phyloP scores from a whole-genome alignment of 1,284 basidiomycete species.

The Pseudozyma pruni region DNA sequence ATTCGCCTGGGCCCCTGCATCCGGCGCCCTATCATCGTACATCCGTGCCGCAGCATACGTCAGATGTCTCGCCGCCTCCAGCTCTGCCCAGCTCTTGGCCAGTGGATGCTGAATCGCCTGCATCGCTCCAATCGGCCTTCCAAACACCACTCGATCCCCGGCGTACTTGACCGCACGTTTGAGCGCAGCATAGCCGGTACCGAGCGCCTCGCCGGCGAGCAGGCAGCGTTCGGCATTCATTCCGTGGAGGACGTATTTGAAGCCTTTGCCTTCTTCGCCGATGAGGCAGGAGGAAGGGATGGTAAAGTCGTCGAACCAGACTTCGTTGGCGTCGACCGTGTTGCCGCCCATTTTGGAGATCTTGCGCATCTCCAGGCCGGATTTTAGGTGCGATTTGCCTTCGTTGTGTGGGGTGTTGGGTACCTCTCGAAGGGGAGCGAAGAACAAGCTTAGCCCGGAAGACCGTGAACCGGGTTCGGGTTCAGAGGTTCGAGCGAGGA shows the following conservation, averaged over 20 bases:
- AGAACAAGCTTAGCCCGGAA: slow-evolving; percentile 58
- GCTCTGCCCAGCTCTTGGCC: slow-evolving; percentile 61
- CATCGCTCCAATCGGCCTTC: slow-evolving; percentile 63
- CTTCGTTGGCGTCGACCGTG: slow-evolving; percentile 68
- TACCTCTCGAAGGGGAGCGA: slow-evolving; percentile 39
- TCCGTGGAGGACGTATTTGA: slow-evolving; percentile 63
- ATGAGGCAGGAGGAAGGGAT: slow-evolving; percentile 62
- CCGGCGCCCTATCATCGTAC: slow-evolving; percentile 49
- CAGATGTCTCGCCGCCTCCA: slow-evolving; percentile 65
- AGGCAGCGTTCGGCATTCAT: slow-evolving; percentile 69
- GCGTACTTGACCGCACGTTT: slow-evolving; percentile 56
- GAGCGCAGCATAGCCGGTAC: slow-evolving; percentile 58
- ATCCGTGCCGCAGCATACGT: slow-evolving; percentile 62
- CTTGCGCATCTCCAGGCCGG: slow-evolving; percentile 61
- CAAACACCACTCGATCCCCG: slow-evolving; percentile 61
- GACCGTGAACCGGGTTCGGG: slow-evolving; percentile 47
- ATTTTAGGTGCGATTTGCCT: slow-evolving; percentile 16
- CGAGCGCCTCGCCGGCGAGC: slow-evolving; percentile 69
- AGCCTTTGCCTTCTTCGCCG: slow-evolving; percentile 69
- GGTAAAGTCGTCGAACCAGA: slow-evolving; percentile 67
- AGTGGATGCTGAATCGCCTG: slow-evolving; percentile 67
- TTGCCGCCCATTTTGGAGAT: slow-evolving; percentile 69
- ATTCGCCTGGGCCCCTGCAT: slow-evolving; percentile 65
- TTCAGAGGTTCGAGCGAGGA: slow-evolving; percentile 67
- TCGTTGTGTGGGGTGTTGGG: slow-evolving; percentile 35